Base-by-base conservation (phyloP, 2,329 filamentous ascomycete species). In the Aureobasidium pullulans region DNA sequence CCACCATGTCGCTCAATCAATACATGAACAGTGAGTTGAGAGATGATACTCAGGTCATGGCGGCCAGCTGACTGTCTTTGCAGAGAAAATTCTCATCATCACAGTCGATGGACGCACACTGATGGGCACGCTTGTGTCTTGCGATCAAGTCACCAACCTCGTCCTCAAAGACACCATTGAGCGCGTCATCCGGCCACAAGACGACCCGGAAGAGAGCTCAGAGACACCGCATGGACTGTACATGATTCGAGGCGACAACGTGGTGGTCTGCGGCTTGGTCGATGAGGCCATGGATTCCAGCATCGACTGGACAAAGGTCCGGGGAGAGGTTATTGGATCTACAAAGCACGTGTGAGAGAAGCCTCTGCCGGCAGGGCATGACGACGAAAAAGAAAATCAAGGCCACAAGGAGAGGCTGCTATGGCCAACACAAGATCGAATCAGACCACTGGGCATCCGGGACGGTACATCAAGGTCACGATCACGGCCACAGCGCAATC, bases 241-340 rank as follows among this genome's bases (percentile, higher is more conserved):
- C 72, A 81, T 99, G 60, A 89, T 99, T 60, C 84, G 94, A 62
- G 94, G 94, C 56, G 94, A 99, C 72, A 96, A 95, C 69, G 93
- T 99, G 49, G 92, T 91, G 63, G 81, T 95, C 15, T 89, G 94
- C 60, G 94, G 94, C 2, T 78, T 95, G 60, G 86, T 99, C 34
- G 91, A 99, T 72, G 92, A 96, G 74, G 82, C 88, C 66, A 78
- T 97, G 61, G 94, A 99, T 75, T 82, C 81, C 40, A 91, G 87
- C 67, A 97, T 99, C 70, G 87, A 96, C 76, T 99, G 94, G 94
- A 81, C 82, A 19, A 86, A 95, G 73, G 94, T 99, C 40, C 87
- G 88, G 71, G 93, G 93, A 4, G 84, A 86, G 61, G 84, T 88
- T 32, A 88, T 97, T 67, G 90, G 90, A 60, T 85, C 85, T 57